Conservation (phyloP, 371 early-diverging fungal genomes). For the Rhizopus arrhizus region DNA sequence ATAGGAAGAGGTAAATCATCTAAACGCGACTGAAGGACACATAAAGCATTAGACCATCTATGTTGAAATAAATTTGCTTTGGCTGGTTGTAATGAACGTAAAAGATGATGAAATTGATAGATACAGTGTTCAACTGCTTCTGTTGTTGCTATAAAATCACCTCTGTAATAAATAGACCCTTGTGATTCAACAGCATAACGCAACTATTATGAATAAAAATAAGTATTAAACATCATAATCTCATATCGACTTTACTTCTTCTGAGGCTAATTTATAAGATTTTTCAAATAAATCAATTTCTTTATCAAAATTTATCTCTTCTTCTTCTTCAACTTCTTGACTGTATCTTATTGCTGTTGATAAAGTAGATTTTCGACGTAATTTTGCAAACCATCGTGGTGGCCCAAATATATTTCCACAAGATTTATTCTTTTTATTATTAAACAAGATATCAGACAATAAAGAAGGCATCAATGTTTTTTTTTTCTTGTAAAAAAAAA, state of each 20-base stretch:
- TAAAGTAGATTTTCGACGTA: conserved; percentile 27
- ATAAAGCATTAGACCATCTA: conserved; percentile 29
- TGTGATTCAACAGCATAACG: conserved; percentile 32
- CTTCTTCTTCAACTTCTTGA: not conserved
- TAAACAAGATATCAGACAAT: not conserved
- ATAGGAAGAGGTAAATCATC: conserved; percentile 18
- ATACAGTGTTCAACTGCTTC: conserved; percentile 25
- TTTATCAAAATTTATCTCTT: conserved; percentile 11
- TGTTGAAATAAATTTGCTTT: conserved; percentile 23
- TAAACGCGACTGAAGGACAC: conserved; percentile 23
- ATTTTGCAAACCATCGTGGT: conserved; percentile 32
- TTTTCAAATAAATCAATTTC: conserved; percentile 18
- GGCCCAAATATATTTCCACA: not conserved
- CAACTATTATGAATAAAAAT: conserved; percentile 10
- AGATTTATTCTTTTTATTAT: not conserved
- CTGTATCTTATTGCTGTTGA: conserved; percentile 6
- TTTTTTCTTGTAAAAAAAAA: conserved; percentile 1
- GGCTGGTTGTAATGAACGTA: conserved; percentile 16
- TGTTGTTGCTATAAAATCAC: conserved; percentile 22
- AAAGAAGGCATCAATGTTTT: not conserved
- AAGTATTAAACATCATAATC: not conserved
- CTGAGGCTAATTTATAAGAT: conserved; percentile 17
- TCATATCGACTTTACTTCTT: conserved; percentile 15
- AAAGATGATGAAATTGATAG: conserved; percentile 15
- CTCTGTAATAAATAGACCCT: conserved; percentile 33